Evolutionary conservation across 2,329 filamentous ascomycete genomes (phyloP).

Genomic region (Camillea tinctor): DNA sequence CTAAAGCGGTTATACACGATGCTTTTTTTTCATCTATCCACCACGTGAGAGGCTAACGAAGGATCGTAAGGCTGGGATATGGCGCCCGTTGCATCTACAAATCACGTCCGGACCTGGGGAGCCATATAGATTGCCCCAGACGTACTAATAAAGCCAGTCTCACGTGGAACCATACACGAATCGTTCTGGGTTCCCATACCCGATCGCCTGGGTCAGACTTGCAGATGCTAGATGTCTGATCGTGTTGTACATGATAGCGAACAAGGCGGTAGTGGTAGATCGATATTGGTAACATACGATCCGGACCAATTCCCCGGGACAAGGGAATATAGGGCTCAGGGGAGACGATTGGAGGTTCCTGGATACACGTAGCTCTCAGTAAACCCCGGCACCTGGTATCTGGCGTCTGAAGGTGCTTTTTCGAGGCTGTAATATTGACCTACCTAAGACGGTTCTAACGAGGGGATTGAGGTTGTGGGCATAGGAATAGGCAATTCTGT

Average conservation of each 20-base stretch:
- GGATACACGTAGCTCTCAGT: neutral
- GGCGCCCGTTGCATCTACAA: neutral
- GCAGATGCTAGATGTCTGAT: conserved; percentile 8
- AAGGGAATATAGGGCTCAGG: neutral
- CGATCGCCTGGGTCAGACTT: conserved; percentile 13
- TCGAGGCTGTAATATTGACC: neutral
- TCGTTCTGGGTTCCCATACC: conserved; percentile 12
- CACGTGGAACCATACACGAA: conserved; percentile 3
- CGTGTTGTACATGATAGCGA: conserved; percentile 13
- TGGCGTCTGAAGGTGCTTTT: neutral
- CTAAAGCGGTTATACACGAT: neutral
- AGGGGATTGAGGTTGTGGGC: neutral
- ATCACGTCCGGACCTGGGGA: neutral
- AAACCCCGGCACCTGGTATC: neutral
- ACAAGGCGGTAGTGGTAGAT: neutral
- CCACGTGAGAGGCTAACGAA: neutral
- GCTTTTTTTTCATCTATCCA: neutral
- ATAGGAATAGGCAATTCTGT: conserved; percentile 12
- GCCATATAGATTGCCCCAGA: neutral
- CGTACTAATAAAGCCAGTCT: neutral
- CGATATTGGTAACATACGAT: neutral
- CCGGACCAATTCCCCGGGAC: neutral
- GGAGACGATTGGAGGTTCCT: neutral
- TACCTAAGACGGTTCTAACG: neutral
- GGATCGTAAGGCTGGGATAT: neutral